Base-by-base conservation (phyloP, 257 asterid genomes). In the Fraxinus quadrangulata region DNA sequence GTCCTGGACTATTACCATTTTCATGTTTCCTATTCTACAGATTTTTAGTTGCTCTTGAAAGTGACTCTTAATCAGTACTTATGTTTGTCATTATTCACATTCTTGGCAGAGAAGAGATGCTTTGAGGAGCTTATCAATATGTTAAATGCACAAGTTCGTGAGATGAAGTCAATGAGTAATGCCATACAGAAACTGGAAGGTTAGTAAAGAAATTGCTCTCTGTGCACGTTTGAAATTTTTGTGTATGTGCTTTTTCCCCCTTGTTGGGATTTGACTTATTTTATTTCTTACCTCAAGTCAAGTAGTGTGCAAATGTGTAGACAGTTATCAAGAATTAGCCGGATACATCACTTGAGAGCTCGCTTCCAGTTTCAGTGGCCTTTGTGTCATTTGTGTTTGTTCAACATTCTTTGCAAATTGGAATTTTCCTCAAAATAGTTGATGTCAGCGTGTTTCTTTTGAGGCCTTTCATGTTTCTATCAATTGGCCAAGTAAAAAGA, bases 161-260 rank as follows among this genome's bases (percentile, higher is more conserved):
- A 96, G 85, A 93, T 96, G 98, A 96, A 90, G 88, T 86, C 97
- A 67, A 89, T 96, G 97, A 85, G 85, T 73, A 87, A 65, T 81
- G 73, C 97, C 67, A 83, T 96, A 83, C 93, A 85, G 79, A 93
- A 89, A 84, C 81, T 96, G 89, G 97, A 93, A 90, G 89, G 87
- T 87, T n/a, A 90, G 80, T 80, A 49, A 65, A 76, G 31, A 31
- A 80, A 76, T 79, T 82, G 79, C 77, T 66, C 36, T 63, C 59
- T 67, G 63, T 45, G 65, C 67, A 30, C 75, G 67, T 23, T 9
- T 49, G 9, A 21, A 21, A 21, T 23, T n/a, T 1, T 74, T 42
- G 37, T 3, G 12, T 14, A 68, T 7, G 31, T 59, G 34, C 6
- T 28, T 61, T 56, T 40, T 4, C 71, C 63, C 23, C 19, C 16